Conservation (phyloP, 306 rosid species). For the Castanea sativa region DNA sequence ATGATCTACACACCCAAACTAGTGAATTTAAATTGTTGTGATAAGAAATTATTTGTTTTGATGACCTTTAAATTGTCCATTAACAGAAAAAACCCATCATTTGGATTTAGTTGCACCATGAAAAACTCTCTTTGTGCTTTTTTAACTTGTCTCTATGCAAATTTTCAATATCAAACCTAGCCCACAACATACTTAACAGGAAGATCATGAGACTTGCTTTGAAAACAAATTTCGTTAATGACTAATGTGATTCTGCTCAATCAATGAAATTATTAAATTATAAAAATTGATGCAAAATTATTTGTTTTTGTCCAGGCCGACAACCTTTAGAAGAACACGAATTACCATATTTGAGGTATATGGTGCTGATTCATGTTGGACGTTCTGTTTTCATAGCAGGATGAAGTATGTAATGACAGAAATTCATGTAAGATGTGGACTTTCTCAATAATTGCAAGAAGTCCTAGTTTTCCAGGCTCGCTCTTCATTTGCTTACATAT, state of each 20-base stretch:
- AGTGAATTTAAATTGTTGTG: not conserved
- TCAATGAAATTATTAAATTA: not conserved
- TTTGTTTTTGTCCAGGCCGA: slow-evolving; percentile 54
- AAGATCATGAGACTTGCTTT: not conserved
- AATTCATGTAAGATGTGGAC: slow-evolving; percentile 62
- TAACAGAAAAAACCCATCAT: not conserved
- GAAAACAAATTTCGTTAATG: not conserved
- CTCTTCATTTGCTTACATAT: not conserved
- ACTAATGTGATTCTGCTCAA: not conserved
- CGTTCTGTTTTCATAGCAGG: slow-evolving; percentile 39
- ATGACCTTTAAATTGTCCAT: not conserved
- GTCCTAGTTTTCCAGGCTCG: not conserved
- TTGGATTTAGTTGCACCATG: not conserved
- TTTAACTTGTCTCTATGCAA: not conserved
- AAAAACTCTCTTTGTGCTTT: not conserved
- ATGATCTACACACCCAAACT: not conserved
- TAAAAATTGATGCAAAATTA: not conserved
- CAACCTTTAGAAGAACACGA: slow-evolving; percentile 62
- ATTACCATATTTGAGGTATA: slow-evolving; percentile 2
- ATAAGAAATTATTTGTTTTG: not conserved
- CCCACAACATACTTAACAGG: not conserved
- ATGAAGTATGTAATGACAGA: slow-evolving; percentile 60
- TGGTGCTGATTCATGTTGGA: slow-evolving; percentile 3
- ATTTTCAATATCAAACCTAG: not conserved
- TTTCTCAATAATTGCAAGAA: not conserved